Evolutionary conservation across 2,329 filamentous ascomycete genomes (phyloP).

Genomic region (Aspergillus sp.): DNA sequence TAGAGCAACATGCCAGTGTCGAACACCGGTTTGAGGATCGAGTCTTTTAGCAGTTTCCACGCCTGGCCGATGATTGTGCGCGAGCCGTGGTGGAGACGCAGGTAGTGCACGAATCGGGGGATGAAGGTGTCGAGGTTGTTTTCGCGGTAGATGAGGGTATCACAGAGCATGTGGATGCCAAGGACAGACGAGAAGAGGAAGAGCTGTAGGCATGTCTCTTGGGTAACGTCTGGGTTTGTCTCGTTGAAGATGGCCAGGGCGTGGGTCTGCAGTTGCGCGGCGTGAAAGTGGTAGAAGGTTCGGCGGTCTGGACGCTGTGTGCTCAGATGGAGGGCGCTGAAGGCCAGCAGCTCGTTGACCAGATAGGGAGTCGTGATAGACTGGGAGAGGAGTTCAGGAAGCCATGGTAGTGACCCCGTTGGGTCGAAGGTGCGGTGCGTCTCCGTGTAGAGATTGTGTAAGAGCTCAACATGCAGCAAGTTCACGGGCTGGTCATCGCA

Average conservation of each 20-base stretch:
- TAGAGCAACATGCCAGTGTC: background rate
- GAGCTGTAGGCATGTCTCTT: constrained; percentile 19
- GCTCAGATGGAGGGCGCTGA: constrained; percentile 47
- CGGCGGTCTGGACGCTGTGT: constrained; percentile 37
- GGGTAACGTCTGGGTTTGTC: constrained; percentile 4
- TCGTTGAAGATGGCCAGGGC: constrained; percentile 20
- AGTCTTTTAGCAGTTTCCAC: constrained; percentile 16
- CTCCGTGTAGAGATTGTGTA: constrained; percentile 24
- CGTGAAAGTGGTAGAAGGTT: constrained; percentile 26
- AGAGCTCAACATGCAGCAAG: constrained; percentile 31
- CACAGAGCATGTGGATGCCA: constrained; percentile 47
- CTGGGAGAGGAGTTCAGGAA: background rate
- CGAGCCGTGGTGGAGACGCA: constrained; percentile 28
- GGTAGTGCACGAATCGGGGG: constrained; percentile 24
- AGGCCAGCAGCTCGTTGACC: constrained; percentile 49
- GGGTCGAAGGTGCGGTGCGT: constrained; percentile 4
- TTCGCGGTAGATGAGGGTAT: constrained; percentile 45
- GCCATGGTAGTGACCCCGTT: background rate
- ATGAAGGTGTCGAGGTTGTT: constrained; percentile 38
- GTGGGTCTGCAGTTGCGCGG: constrained; percentile 38
- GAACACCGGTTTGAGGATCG: constrained; percentile 7
- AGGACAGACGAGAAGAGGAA: constrained; percentile 24
- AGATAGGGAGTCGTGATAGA: constrained; percentile 40
- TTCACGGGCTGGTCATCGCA: constrained; percentile 18
- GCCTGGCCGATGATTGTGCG: constrained; percentile 16